Conservation (phyloP, 257 asterid genomes). For the Jaltomata sinuosa region DNA sequence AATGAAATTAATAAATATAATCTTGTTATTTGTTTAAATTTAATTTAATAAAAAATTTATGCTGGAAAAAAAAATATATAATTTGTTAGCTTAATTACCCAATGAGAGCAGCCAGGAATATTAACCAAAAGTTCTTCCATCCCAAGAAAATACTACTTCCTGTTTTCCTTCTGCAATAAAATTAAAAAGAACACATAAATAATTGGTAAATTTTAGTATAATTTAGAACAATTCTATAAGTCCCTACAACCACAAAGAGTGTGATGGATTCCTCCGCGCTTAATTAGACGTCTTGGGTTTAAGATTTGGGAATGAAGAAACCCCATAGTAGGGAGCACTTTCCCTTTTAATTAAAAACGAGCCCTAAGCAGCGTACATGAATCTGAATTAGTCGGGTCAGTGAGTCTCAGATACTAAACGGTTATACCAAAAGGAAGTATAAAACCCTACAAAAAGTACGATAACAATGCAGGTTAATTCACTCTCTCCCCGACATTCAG, state of each 20-base stretch:
- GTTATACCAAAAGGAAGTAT: too few species aligned
- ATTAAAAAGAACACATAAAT: not conserved
- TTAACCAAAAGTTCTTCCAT: constrained; percentile 24
- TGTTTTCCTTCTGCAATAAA: constrained; percentile 8
- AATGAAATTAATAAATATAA: not conserved
- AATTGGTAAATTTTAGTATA: not conserved
- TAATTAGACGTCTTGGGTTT: not conserved
- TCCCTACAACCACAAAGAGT: not conserved
- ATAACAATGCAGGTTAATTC: not conserved
- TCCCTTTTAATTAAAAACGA: not conserved
- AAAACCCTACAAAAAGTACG: not conserved
- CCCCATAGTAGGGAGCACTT: too few species aligned
- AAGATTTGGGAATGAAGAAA: not conserved
- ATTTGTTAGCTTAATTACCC: constrained; percentile 15
- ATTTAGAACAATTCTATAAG: not conserved
- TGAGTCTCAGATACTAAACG: not conserved
- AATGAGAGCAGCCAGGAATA: constrained; percentile 19
- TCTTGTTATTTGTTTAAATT: not conserved
- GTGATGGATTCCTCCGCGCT: not conserved
- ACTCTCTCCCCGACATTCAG: not conserved
- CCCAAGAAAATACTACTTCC: constrained; percentile 1
- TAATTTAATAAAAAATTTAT: not conserved
- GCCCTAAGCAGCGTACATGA: not conserved
- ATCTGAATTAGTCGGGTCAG: not conserved
- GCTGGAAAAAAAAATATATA: not conserved